Conservation (phyloP, 495 filamentous ascomycete genomes). For the Hypoxylon lenormandii region DNA sequence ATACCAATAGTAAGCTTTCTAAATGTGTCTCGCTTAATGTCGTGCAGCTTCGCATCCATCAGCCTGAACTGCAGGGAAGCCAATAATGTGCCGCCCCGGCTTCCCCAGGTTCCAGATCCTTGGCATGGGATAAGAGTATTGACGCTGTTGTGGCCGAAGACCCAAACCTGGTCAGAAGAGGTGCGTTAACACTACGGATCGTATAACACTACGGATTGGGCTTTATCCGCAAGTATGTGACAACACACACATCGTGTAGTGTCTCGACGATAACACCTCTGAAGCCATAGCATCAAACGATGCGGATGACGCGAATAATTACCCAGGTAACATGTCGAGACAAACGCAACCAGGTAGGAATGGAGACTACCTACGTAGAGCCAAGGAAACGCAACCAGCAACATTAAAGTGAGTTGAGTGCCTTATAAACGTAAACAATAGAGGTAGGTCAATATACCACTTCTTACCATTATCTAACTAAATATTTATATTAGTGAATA, state of each 20-base stretch:
- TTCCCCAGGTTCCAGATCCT: constrained; percentile 46
- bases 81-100: constrained; percentile 28
- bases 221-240: constrained; percentile 38
- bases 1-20: constrained; percentile 21
- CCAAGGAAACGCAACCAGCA: background rate
- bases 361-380: background rate
- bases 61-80: constrained; percentile 40
- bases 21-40: constrained; percentile 36
- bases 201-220: constrained; percentile 13
- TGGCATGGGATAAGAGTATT: constrained; percentile 42
- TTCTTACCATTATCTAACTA: background rate
- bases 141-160: constrained; percentile 42
- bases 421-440: no score
- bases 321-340: background rate
- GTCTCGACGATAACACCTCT: constrained; percentile 18
- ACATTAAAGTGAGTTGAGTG: background rate
- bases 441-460: background rate
- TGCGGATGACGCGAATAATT: background rate
- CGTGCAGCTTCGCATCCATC: constrained; percentile 31
- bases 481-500: background rate
- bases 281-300: constrained; percentile 2
- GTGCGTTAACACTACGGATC: constrained; percentile 16
- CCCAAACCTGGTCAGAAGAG: constrained; percentile 31
- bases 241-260: constrained; percentile 10
- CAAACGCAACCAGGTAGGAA: background rate